Evolutionary conservation across 805 yeast genomes (phyloP).

Genomic region (Saccharomycopsis sp.): DNA sequence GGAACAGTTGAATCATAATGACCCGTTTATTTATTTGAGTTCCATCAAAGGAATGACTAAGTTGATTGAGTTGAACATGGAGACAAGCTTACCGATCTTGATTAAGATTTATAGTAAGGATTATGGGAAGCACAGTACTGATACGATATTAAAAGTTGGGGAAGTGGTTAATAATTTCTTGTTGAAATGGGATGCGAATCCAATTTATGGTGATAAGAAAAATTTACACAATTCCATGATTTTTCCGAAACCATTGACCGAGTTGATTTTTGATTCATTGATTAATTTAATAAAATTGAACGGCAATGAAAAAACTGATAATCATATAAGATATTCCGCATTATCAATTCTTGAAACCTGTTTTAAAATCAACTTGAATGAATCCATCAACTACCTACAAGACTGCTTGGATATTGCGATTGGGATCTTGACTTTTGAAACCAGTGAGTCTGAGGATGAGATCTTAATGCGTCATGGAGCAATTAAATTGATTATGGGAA

Average conservation of each 20-base stretch:
- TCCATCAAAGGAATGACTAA: constrained; percentile 69
- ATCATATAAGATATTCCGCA: constrained; percentile 70
- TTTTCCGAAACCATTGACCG: constrained; percentile 35
- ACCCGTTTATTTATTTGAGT: constrained; percentile 80
- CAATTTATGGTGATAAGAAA: constrained; percentile 3
- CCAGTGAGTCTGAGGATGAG: constrained; percentile 30
- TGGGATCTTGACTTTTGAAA: constrained; percentile 62
- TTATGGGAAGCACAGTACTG: constrained; percentile 34
- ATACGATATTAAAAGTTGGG: constrained; percentile 68
- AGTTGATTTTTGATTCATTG: constrained; percentile 33
- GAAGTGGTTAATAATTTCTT: constrained; percentile 44
- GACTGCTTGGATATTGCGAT: constrained; percentile 67
- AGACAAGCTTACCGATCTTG: constrained; percentile 29
- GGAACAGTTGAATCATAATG: constrained; percentile 59
- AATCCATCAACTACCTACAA: constrained; percentile 35
- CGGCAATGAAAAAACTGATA: constrained; percentile 29
- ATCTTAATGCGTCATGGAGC: constrained; percentile 63
- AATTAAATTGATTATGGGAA: constrained; percentile 53
- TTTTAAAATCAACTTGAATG: constrained; percentile 48
- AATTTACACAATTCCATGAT: constrained; percentile 7
- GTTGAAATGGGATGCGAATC: constrained; percentile 8
- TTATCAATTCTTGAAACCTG: constrained; percentile 74
- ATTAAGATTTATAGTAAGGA: constrained; percentile 26
- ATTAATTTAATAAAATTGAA: constrained; percentile 31
- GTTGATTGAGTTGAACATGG: constrained; percentile 37